phyloP scores from a whole-genome alignment of 495 filamentous ascomycete species.

The Echria macrotheca region DNA sequence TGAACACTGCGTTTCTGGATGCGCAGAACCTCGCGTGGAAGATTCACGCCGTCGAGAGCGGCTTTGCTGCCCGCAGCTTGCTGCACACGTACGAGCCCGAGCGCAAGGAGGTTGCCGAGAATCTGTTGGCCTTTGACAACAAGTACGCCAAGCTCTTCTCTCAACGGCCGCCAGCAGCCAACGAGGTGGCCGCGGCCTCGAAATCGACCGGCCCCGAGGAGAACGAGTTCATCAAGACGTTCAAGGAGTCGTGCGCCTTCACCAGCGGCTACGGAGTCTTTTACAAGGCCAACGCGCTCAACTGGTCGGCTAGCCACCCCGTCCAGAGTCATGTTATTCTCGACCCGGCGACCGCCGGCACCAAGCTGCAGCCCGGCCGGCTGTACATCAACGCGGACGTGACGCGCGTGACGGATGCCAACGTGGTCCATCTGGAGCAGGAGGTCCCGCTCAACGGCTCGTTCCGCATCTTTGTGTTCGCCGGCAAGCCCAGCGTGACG shows the following conservation, averaged over 20 bases:
- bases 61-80: constrained; percentile 50
- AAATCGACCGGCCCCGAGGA: constrained; percentile 31
- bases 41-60: constrained; percentile 63
- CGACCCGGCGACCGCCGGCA: constrained; percentile 39
- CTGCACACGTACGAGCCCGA: constrained; percentile 70
- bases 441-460: constrained; percentile 82
- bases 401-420: constrained; percentile 77
- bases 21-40: constrained; percentile 83
- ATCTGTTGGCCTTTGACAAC: constrained; percentile 68
- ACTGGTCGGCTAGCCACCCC: constrained; percentile 61
- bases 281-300: constrained; percentile 58
- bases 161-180: constrained; percentile 49
- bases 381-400: constrained; percentile 71
- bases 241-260: constrained; percentile 66
- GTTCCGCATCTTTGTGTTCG: constrained; percentile 81
- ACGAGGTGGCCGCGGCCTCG: constrained; percentile 34
- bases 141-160: constrained; percentile 65
- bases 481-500: constrained; percentile 57
- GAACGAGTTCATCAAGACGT: constrained; percentile 68
- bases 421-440: constrained; percentile 82
- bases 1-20: constrained; percentile 82
- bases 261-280: constrained; percentile 66
- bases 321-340: constrained; percentile 65
- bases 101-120: constrained; percentile 62
- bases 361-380: constrained; percentile 60